phyloP scores from a whole-genome alignment of 768 basidiomycete genomes.

The Mycena floridula region DNA sequence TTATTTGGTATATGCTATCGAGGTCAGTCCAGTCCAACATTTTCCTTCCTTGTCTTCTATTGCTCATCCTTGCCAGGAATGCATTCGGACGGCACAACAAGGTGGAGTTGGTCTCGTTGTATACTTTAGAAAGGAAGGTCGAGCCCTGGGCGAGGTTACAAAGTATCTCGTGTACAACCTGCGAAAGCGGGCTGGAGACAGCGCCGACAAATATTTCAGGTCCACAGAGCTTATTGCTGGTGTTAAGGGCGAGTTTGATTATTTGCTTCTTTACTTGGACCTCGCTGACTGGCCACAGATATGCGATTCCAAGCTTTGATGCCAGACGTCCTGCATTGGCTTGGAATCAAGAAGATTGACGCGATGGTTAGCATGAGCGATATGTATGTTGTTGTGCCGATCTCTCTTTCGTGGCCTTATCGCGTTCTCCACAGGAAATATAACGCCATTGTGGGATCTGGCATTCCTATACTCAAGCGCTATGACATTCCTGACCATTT shows the following conservation, averaged over 20 bases:
- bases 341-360: constrained; percentile 86
- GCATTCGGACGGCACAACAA: constrained; percentile 34
- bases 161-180: constrained; percentile 95
- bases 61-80: not conserved
- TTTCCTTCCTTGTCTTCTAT: constrained; percentile 12
- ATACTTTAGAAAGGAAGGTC: constrained; percentile 92
- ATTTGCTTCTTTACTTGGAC: constrained; percentile 69
- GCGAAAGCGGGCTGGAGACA: constrained; percentile 90
- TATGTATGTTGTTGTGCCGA: constrained; percentile 39
- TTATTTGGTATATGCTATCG: constrained; percentile 87
- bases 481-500: constrained; percentile 2
- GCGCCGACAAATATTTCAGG: constrained; percentile 91
- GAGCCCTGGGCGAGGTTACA: constrained; percentile 90
- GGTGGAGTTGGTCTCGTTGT: constrained; percentile 92
- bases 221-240: constrained; percentile 91
- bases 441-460: constrained; percentile 85
- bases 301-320: constrained; percentile 91
- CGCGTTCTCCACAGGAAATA: constrained; percentile 61
- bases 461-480: constrained; percentile 48
- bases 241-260: constrained; percentile 95
- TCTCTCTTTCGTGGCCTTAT: not conserved
- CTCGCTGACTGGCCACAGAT: constrained; percentile 87
- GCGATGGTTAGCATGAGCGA: constrained; percentile 90
- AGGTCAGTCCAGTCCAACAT: constrained; percentile 65
- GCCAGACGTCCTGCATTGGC: constrained; percentile 95